Base-by-base conservation (phyloP, 257 asterid genomes). In the Anisodus tanguticus region DNA sequence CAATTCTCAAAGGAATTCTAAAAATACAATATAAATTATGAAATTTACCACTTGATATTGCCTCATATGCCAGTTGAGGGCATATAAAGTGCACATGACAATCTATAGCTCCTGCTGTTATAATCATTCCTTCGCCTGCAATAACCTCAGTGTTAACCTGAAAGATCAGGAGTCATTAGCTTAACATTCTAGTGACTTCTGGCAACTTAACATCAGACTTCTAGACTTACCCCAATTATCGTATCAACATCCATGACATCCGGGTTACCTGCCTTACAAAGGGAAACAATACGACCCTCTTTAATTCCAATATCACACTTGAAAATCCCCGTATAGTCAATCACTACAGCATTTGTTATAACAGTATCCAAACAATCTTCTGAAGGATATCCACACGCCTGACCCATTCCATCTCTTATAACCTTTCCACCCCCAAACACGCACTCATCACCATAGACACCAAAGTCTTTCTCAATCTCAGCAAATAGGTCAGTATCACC, bases 21-120 rank as follows among this genome's bases (percentile, higher is more conserved):
- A 45, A 51, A 12, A 55, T 53, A 53, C 43, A 51, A 13, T 22
- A 76, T 2, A 51, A 51, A 53, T 6, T 7, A 57, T 59, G 88
- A 85, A 84, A 81, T 94, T 88, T 84, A 96, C 99, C 99, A 90
- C 99, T 96, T 59, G 99, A 91, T 90, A 96, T 86, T 80, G 99
- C 97, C 88, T 94, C 99, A 83, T 87, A 86, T 47, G 97, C 98
- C 84, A 93, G 88, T 83, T 94, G 99, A 63, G 99, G 99, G 90
- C 99, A 96, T 88, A 96, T 96, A 83, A 94, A 94, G 88, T 96
- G 99, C 80, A 96, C 99, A 79, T 96, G 99, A 90, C 99, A 94
- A 87, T 96, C 98, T 87, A 96, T 87, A 47, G 95, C 99, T 82
- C 99, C 99, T 72, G 99, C 98, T 19, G 99, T 94, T 74, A 96